Evolutionary conservation across 495 filamentous ascomycete genomes (phyloP), one percentile per base, ranked within the genome.

Genomic region (Extremus antarcticus): DNA sequence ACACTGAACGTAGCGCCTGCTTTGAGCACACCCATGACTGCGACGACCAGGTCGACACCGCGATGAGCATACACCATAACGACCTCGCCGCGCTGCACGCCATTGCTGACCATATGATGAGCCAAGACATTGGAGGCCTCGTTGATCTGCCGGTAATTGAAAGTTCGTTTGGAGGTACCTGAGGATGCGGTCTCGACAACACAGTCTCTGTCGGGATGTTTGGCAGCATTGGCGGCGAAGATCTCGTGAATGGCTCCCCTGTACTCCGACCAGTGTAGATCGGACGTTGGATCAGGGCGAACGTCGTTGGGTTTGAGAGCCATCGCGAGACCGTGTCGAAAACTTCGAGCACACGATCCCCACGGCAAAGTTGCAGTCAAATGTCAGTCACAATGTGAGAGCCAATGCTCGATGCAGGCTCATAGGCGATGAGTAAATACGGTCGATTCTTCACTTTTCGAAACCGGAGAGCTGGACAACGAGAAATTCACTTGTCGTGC

Each of bases 51-150:
- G 57, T 89, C 87, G 4, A 89, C 85, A 13, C 79, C 78, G 3
- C 91, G 80, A 66, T 95, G 78, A 25, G 88, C 87, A 68, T 84
- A 97, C 50, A 91, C 83, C 90, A 95, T 95, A 52, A 94, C 86
- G 22, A 96, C 89, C 49, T 97, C 91, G 13, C 88, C 90, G 53
- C 81, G 74, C 39, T 84, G 74, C 50, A 90, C 73, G 23, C 90
- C 91, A 53, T 78, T 75, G 25, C 80, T 71, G 41, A 88, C 76
- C 24, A 96, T 73, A 63, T 92, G 77, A 68, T 90, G 85, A 9
- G 86, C 85, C 3, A 97, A 72, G 11, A 80, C 75, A 63, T 94
- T 94, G 11, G 87, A 85, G 0, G 85, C 85, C 68, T 94, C 83
- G 65, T 90, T 80, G 57, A 98, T 95, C 63, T 95, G 88, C 54